phyloP scores from a whole-genome alignment of 2,329 filamentous ascomycete species.

The Geosmithia morbida region DNA sequence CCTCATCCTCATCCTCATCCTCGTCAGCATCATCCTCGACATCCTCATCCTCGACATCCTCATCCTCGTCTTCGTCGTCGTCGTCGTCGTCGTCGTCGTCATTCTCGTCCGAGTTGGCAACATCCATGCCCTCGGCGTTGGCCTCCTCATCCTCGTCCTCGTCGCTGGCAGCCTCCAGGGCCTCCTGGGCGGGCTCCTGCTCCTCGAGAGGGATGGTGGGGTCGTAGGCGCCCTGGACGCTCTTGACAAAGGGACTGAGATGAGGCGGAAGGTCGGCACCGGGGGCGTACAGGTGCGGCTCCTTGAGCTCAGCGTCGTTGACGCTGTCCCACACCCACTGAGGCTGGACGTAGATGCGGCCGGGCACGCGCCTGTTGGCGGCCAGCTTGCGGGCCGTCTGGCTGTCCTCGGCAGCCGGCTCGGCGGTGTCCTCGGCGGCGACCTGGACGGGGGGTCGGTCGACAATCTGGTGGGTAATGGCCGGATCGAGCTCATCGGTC shows the following conservation, averaged over 20 bases:
- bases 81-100: slow-evolving; percentile 22
- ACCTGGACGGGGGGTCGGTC: slow-evolving; percentile 69
- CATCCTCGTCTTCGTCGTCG: slow-evolving; percentile 31
- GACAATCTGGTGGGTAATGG: slow-evolving; percentile 93
- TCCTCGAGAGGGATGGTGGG: slow-evolving; percentile 74
- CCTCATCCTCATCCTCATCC: slow-evolving; percentile 29
- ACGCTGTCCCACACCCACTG: slow-evolving; percentile 98
- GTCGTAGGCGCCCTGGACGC: slow-evolving; percentile 77
- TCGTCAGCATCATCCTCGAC: slow-evolving; percentile 21
- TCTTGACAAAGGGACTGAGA: slow-evolving; percentile 89
- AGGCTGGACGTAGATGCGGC: slow-evolving; percentile 83
- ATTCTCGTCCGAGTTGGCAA: slow-evolving; percentile 27
- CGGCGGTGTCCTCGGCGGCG: slow-evolving; percentile 32
- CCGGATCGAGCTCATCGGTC: slow-evolving; percentile 69
- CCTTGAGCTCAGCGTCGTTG: slow-evolving; percentile 80
- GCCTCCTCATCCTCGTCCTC: slow-evolving; percentile 32
- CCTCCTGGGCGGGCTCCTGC: slow-evolving; percentile 79
- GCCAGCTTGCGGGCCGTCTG: slow-evolving; percentile 45
- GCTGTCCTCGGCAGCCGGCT: slow-evolving; percentile 41
- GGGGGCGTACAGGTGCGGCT: slow-evolving; percentile 77
- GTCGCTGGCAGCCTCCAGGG: slow-evolving; percentile 52
- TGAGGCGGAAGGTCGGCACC: slow-evolving; percentile 85
- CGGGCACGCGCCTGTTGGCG: slow-evolving; percentile 65
- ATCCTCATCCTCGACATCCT: slow-evolving; percentile 31
- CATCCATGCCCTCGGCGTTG: slow-evolving; percentile 32